Percentiles rank a stretch among this genome's conserved stretches.
Evolutionary conservation across 768 basidiomycete species (phyloP).

Genomic region (Leccinum ochraceum): DNA sequence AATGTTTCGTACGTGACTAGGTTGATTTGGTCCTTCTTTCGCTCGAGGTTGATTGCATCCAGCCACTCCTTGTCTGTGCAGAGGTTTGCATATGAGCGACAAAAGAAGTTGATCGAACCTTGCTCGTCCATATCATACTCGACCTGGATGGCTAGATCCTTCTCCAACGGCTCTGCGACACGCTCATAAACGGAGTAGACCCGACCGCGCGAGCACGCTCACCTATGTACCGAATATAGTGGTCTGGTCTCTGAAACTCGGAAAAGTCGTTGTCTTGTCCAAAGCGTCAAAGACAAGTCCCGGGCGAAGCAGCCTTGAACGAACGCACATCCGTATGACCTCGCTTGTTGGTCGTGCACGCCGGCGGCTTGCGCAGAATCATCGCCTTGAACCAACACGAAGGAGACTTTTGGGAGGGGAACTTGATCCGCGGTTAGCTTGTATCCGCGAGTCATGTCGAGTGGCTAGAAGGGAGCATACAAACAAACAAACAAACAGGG

Average conservation of each 20-base stretch:
- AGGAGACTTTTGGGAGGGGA: constrained; percentile 65
- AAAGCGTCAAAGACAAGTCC: constrained; percentile 15
- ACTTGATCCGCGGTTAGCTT: constrained; percentile 38
- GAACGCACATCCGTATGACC: constrained; percentile 73
- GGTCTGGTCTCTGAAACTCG: constrained; percentile 73
- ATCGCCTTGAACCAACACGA: constrained; percentile 65
- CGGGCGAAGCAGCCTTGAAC: neutral
- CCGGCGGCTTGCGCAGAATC: constrained; percentile 60
- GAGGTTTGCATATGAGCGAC: constrained; percentile 5
- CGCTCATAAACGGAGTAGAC: constrained; percentile 7
- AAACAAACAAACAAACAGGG: constrained; percentile 14
- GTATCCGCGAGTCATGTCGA: constrained; percentile 40
- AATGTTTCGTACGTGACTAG: constrained; percentile 82
- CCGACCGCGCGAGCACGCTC: constrained; percentile 20
- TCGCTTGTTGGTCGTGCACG: constrained; percentile 60
- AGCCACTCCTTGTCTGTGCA: constrained; percentile 91
- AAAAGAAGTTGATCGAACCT: constrained; percentile 47
- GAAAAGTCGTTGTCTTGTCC: constrained; percentile 63
- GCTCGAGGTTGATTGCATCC: constrained; percentile 76
- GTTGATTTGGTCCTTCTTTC: constrained; percentile 73
- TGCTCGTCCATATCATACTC: constrained; percentile 99
- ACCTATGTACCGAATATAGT: constrained; percentile 94
- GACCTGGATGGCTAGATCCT: constrained; percentile 88
- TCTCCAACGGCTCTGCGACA: constrained; percentile 80
- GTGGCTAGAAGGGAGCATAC: constrained; percentile 1